These are phyloP conservation scores for Neobulgaria alba DNA, from an alignment of 2,329 filamentous ascomycete genomes.

Conservation along the genomic window DNA sequence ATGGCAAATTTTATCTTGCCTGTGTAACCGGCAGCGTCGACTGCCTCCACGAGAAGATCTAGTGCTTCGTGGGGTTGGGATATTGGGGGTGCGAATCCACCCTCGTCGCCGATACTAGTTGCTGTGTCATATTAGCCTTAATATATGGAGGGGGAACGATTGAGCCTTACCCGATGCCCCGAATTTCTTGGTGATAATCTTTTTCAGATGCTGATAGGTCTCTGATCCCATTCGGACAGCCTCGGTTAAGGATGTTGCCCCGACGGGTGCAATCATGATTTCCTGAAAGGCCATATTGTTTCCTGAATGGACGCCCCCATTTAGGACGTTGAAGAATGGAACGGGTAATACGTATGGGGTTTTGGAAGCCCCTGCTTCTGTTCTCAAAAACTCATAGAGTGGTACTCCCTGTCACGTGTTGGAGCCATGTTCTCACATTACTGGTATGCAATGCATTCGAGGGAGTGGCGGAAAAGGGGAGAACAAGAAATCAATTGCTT, in stretches of 20 bases:
- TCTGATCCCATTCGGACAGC: slow-evolving; percentile 29
- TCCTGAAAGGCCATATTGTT: slow-evolving; percentile 44
- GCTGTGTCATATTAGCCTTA: slow-evolving; percentile 13
- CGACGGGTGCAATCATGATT: slow-evolving; percentile 25
- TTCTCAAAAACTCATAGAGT: slow-evolving; percentile 49
- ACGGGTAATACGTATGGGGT: slow-evolving; percentile 44
- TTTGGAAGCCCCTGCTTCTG: slow-evolving; percentile 32
- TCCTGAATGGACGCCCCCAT: slow-evolving; percentile 37
- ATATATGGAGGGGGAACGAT: neutral
- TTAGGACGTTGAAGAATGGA: slow-evolving; percentile 50
- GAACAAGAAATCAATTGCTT: neutral
- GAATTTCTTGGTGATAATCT: slow-evolving; percentile 26
- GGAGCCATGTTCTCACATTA: neutral
- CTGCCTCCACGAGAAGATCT: slow-evolving; percentile 26
- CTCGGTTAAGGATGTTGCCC: slow-evolving; percentile 21
- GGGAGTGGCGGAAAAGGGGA: neutral
- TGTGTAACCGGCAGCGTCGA: slow-evolving; percentile 24
- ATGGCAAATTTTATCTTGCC: slow-evolving; percentile 33
- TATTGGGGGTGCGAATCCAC: slow-evolving; percentile 32
- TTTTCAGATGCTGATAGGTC: slow-evolving; percentile 29
- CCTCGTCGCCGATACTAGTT: slow-evolving; percentile 31
- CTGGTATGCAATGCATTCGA: neutral
- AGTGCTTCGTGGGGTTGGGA: slow-evolving; percentile 29
- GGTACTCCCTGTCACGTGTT: slow-evolving; percentile 35
- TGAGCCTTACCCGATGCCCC: slow-evolving; percentile 21